phyloP scores from a whole-genome alignment of 768 basidiomycete genomes.

The Phylloporus rhodoxanthus region DNA sequence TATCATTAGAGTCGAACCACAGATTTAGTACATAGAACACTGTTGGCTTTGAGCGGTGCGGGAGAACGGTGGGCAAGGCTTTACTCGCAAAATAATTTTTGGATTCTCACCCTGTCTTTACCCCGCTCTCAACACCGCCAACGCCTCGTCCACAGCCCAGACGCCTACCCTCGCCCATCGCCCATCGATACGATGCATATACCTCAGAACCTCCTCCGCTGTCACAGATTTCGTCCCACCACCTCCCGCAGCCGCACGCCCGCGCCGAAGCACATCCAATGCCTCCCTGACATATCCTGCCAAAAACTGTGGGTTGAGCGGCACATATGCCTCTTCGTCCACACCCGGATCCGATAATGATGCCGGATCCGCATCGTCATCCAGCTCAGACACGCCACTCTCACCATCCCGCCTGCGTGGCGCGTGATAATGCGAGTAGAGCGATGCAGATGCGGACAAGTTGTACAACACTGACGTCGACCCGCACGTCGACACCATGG shows the following conservation, averaged over 20 bases:
- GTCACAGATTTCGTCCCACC: slow-evolving; percentile 19
- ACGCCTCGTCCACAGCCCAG: slow-evolving; percentile 59
- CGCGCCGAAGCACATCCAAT: slow-evolving; percentile 33
- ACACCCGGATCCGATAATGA: slow-evolving; percentile 56
- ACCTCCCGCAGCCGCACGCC: slow-evolving; percentile 11
- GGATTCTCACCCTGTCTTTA: not conserved
- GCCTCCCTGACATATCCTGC: slow-evolving; percentile 42
- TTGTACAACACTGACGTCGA: not conserved
- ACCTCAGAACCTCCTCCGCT: slow-evolving; percentile 42
- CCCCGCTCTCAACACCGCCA: slow-evolving; percentile 32
- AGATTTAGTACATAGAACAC: not conserved
- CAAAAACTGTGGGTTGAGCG: slow-evolving; percentile 51
- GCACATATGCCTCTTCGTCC: slow-evolving; percentile 57
- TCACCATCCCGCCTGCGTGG: slow-evolving; percentile 7
- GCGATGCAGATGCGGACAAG: slow-evolving; percentile 16
- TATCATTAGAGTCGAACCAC: not conserved
- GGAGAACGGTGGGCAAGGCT: no score
- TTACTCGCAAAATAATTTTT: not conserved
- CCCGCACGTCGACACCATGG: not conserved
- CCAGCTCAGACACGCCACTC: slow-evolving; percentile 18
- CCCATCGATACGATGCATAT: slow-evolving; percentile 48
- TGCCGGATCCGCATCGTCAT: slow-evolving; percentile 35
- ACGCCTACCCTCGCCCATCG: slow-evolving; percentile 60
- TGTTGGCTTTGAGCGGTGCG: no score
- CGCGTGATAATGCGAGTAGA: slow-evolving; percentile 24